These are phyloP conservation scores for Zalaria obscura DNA, from an alignment of 2,329 filamentous ascomycete genomes.

Conservation along the genomic window DNA sequence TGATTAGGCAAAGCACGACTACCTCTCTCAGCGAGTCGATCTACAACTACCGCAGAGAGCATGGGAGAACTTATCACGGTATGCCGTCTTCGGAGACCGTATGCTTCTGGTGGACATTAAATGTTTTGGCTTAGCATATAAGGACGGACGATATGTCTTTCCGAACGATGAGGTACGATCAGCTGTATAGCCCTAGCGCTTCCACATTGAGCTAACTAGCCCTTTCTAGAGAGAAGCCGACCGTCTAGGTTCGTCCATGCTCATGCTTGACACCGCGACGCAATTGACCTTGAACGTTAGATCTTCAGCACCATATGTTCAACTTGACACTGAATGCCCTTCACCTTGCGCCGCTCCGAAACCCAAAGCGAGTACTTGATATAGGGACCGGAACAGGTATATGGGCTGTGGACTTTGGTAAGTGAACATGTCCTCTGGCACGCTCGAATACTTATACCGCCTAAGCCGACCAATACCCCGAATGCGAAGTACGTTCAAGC, in stretches of 20 bases:
- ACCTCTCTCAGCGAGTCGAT: slow-evolving; percentile 21
- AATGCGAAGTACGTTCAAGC: slow-evolving; percentile 11
- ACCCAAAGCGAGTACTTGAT: slow-evolving; percentile 31
- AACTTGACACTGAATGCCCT: slow-evolving; percentile 34
- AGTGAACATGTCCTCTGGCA: background rate
- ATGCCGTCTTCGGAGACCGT: background rate
- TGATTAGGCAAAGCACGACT: slow-evolving; percentile 17
- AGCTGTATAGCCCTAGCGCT: background rate
- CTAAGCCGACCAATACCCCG: slow-evolving; percentile 26
- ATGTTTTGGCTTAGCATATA: slow-evolving; percentile 15
- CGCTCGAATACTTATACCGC: too few species aligned
- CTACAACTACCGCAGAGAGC: slow-evolving; percentile 21
- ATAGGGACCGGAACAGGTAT: slow-evolving; percentile 39
- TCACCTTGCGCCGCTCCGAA: slow-evolving; percentile 28
- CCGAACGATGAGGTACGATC: slow-evolving; percentile 22
- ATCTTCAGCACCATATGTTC: slow-evolving; percentile 29
- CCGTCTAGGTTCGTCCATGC: slow-evolving; percentile 11
- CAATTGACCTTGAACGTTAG: slow-evolving; percentile 7
- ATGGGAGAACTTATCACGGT: slow-evolving; percentile 24
- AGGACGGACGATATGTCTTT: slow-evolving; percentile 26
- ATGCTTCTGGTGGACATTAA: too few species aligned
- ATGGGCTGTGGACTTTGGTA: slow-evolving; percentile 42
- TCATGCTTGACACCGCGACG: background rate
- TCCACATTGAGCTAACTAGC: slow-evolving; percentile 1
- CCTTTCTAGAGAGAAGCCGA: slow-evolving; percentile 18